These are phyloP conservation scores for Pachyrhizus erosus DNA, from an alignment of 306 rosid genomes.

Conservation along the genomic window DNA sequence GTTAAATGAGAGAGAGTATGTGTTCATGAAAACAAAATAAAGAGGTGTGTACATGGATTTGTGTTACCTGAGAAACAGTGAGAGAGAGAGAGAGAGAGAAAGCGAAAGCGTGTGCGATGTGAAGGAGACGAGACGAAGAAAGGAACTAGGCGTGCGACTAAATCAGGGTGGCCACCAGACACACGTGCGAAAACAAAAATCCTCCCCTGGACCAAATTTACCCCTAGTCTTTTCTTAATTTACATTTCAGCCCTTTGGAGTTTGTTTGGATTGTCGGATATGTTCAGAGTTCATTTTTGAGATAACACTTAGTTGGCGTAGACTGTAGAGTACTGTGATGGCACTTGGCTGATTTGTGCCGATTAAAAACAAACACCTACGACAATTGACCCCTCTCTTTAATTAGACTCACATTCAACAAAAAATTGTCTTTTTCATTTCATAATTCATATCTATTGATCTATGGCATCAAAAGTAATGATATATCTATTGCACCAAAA, in stretches of 20 bases:
- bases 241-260: conserved; percentile 1
- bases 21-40: neutral
- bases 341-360: neutral
- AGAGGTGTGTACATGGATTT: neutral
- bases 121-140: conserved; percentile 33
- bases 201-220: neutral
- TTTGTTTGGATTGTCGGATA: no score
- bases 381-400: neutral
- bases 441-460: neutral
- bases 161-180: conserved; percentile 19
- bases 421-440: neutral
- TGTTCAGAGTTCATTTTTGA: neutral
- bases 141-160: conserved; percentile 47
- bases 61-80: conserved; percentile 37
- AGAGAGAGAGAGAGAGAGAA: conserved; percentile 39
- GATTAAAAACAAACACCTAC: neutral
- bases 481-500: no score
- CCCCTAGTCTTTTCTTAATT: conserved; percentile 15
- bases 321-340: neutral
- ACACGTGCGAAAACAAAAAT: conserved; percentile 49
- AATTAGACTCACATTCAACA: neutral
- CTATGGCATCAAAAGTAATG: no score
- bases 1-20: neutral
- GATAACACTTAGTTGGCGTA: no score
- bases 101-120: conserved; percentile 34